Evolutionary conservation across 768 basidiomycete species (phyloP), one percentile per base, ranked within the genome.

Genomic region (Inosperma sp.): DNA sequence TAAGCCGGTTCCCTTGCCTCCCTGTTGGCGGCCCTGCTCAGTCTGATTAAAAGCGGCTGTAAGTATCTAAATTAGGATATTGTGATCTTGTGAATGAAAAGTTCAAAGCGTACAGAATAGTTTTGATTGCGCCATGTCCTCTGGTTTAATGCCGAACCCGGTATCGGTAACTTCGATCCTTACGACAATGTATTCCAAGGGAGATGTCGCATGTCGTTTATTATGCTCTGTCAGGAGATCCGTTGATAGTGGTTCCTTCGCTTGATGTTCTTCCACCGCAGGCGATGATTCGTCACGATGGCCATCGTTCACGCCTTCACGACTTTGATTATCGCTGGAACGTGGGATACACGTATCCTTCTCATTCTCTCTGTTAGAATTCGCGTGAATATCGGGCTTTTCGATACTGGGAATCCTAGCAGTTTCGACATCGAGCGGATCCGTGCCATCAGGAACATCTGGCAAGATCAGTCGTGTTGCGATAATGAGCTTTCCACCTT

Each of bases 151-250:
- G 4, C 77, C 77, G 61, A 65, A 72, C 3, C 76, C 85, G 0
- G 89, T 91, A 67, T 92, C 90, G 4, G 78, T 77, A 3, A 93
- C 80, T 62, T 93, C 90, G 23, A 93, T 86, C 50, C 91, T 76
- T n/a, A 93, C 86, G 45, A 88, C 83, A 52, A 88, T 86, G 62
- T 71, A 70, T 55, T 88, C 84, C 49, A 77, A 54, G 2, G 73
- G 69, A 0, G 70, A 55, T 5, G 62, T 46, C 1, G 69, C 64
- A 54, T 74, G 73, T 49, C 73, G 70, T 42, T 70, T 65, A 58
- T 84, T 78, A 59, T 84, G 83, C 57, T 73, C 72, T 23, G 65
- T 74, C 26, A 84, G 69, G 48, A 71, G 65, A 46, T 65, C 57
- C 16, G 62, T 60, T 34, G 69, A 80, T 34, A 72, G 61, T 7